Percentiles rank a stretch among this genome's conserved stretches.
phyloP scores from a whole-genome alignment of 306 rosid species.

The Corylus americana region DNA sequence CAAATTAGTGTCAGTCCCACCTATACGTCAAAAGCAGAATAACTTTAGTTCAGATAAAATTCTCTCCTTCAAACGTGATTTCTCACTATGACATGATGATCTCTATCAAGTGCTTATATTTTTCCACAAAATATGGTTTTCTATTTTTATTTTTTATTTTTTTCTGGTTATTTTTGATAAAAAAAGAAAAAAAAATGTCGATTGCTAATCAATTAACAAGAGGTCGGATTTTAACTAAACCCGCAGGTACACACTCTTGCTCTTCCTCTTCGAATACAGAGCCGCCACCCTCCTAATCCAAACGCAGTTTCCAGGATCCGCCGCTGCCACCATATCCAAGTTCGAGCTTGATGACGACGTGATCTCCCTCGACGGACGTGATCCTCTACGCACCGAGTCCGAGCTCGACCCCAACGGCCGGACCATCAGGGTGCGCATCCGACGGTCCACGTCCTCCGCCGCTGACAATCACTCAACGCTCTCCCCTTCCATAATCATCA shows the following conservation, averaged over 20 bases:
- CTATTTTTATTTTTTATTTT: too few relatives aligned
- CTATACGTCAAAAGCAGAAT: neutral
- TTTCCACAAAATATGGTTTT: too few relatives aligned
- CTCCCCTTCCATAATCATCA: constrained; percentile 36
- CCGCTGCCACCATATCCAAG: constrained; percentile 39
- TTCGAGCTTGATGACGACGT: constrained; percentile 39
- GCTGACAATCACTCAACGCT: constrained; percentile 19
- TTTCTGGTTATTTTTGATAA: too few relatives aligned
- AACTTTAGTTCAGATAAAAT: neutral
- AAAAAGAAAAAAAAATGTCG: too few relatives aligned
- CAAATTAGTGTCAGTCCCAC: neutral
- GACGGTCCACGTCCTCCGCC: constrained; percentile 31
- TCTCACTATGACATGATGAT: too few relatives aligned
- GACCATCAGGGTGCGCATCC: constrained; percentile 35
- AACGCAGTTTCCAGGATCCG: constrained; percentile 36
- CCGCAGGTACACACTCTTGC: constrained; percentile 45
- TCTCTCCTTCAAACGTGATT: too few relatives aligned
- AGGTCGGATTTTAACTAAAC: neutral
- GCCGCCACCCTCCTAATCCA: constrained; percentile 39
- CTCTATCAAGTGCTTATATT: too few relatives aligned
- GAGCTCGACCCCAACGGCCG: constrained; percentile 35
- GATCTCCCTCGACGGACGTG: constrained; percentile 41
- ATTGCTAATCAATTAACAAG: neutral
- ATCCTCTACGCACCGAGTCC: constrained; percentile 35
- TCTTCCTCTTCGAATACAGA: constrained; percentile 44